Conservation (phyloP, 1,284 basidiomycete species). For the Trametes polyzona region DNA sequence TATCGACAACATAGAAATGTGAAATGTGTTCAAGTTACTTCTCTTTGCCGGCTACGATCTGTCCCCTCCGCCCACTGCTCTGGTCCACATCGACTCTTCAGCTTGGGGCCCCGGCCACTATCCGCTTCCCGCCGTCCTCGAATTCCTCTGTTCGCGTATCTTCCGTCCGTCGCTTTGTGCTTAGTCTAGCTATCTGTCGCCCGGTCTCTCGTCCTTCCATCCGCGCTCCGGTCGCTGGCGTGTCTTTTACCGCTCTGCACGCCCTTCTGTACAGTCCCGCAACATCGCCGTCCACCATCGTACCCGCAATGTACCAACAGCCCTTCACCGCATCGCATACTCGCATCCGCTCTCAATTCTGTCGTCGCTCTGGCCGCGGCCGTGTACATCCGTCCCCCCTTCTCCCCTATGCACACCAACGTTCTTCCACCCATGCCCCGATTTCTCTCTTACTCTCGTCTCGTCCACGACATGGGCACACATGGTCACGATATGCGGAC, state of each 20-base stretch:
- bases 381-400: constrained; percentile 1
- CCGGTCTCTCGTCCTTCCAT: not conserved
- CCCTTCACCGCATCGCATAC: not conserved
- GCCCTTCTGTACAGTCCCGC: constrained; percentile 5
- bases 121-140: not conserved
- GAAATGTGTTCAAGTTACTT: constrained; percentile 18
- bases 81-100: not conserved
- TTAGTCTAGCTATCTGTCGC: constrained; percentile 7
- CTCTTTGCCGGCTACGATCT: not conserved
- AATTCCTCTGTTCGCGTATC: constrained; percentile 1
- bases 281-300: not conserved
- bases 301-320: constrained; percentile 7
- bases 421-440: not conserved
- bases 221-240: not conserved
- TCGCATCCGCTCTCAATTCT: not conserved
- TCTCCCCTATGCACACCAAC: not conserved
- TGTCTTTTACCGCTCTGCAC: not conserved
- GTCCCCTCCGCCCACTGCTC: not conserved
- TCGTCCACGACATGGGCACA: constrained; percentile 3
- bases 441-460: not conserved
- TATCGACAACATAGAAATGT: constrained; percentile 28
- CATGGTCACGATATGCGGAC: constrained; percentile 10
- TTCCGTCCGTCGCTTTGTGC: constrained; percentile 10
- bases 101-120: not conserved
- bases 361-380: not conserved